These are phyloP conservation scores for Ophiostoma populinum DNA, from an alignment of 2,329 filamentous ascomycete genomes.

Conservation along the genomic window DNA sequence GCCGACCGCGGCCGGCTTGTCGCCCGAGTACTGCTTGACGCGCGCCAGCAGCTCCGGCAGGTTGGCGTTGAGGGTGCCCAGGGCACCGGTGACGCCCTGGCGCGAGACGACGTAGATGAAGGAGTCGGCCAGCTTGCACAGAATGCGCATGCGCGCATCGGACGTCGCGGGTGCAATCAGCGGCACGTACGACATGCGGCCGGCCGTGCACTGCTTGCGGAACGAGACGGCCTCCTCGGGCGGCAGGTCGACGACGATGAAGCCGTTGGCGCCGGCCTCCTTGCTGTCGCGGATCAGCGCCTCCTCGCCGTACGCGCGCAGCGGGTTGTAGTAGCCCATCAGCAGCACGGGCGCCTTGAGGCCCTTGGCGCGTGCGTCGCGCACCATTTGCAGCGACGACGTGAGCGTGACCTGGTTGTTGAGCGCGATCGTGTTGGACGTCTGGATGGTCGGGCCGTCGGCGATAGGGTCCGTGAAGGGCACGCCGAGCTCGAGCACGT, in stretches of 20 bases:
- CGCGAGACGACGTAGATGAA: constrained; percentile 98
- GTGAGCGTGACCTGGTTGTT: constrained; percentile 74
- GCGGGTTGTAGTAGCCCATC: constrained; percentile 98
- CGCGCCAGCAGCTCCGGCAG: constrained; percentile 67
- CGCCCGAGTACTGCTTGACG: constrained; percentile 83
- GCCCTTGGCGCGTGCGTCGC: constrained; percentile 59
- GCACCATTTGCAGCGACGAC: constrained; percentile 67
- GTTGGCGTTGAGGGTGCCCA: constrained; percentile 62
- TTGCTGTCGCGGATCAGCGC: constrained; percentile 69
- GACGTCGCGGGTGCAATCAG: constrained; percentile 89
- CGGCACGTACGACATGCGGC: constrained; percentile 86
- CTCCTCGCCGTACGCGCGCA: constrained; percentile 89
- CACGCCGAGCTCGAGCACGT: constrained; percentile 88
- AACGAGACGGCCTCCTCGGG: constrained; percentile 92
- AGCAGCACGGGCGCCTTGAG: constrained; percentile 70
- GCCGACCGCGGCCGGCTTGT: constrained; percentile 79
- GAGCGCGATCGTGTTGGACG: constrained; percentile 78
- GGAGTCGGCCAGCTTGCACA: constrained; percentile 92
- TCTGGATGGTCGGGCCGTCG: constrained; percentile 94
- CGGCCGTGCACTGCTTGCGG: constrained; percentile 63
- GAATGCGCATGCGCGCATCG: constrained; percentile 80
- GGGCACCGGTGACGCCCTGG: constrained; percentile 90
- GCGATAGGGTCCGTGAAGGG: constrained; percentile 98
- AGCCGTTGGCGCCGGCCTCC: constrained; percentile 77
- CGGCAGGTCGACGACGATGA: constrained; percentile 90